Percentiles rank a stretch among this genome's conserved stretches.
These are phyloP conservation scores for Backusella australiensis DNA, from an alignment of 192 early-diverging fungal species.

Conservation along the genomic window DNA sequence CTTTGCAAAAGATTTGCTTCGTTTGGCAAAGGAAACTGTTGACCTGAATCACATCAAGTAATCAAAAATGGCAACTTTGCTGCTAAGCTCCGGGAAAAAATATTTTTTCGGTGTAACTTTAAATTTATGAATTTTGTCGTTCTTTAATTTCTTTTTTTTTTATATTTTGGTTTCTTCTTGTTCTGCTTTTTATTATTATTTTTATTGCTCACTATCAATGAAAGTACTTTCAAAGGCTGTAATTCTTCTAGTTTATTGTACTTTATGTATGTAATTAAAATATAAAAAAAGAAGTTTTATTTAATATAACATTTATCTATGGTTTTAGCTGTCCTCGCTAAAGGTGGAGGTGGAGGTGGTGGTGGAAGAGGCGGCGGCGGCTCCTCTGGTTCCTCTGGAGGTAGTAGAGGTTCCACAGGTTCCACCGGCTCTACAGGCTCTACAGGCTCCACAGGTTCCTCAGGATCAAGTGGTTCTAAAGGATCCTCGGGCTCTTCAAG, in stretches of 20 bases:
- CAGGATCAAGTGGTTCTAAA: not conserved
- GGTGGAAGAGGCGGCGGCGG: not conserved
- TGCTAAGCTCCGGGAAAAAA: not conserved
- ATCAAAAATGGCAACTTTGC: not conserved
- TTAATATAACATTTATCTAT: not conserved
- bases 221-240: not conserved
- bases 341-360: conserved; percentile 27
- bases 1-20: not conserved
- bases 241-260: conserved; percentile 15
- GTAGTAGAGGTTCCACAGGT: not conserved
- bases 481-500: not conserved
- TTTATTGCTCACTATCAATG: not conserved
- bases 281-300: not conserved
- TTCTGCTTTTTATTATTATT: too few species aligned
- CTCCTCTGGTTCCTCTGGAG: not conserved
- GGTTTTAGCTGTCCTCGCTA: conserved; percentile 19
- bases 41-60: not conserved
- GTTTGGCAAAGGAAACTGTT: not conserved
- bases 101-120: not conserved
- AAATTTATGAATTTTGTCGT: not conserved
- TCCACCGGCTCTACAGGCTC: not conserved
- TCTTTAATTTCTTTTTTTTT: not conserved
- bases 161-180: not conserved
- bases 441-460: not conserved
- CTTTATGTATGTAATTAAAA: conserved; percentile 12